Evolutionary conservation across 805 yeast genomes (phyloP), one percentile per base, ranked within the genome.

Genomic region (Ogataea henricii): DNA sequence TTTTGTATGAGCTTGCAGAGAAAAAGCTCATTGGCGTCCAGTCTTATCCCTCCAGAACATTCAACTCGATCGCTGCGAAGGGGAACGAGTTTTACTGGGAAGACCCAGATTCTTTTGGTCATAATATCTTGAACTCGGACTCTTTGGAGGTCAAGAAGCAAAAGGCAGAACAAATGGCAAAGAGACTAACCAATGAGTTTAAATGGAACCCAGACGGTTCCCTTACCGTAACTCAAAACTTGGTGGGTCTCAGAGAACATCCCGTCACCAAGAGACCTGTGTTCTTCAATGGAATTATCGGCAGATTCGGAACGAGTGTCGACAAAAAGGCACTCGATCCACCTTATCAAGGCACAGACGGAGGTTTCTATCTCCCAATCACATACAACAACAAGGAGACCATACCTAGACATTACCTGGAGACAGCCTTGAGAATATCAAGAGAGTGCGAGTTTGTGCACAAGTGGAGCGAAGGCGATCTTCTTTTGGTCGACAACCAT

Each of bases 401-500:
- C 1, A 57, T 63, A 26, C 48, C 52, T 3, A 27, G 12, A n/a
- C 49, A 49, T 1, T 54, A 46, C n/a, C 39, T 63, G 22, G 59
- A 60, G 18, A 46, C 38, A n/a, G 41, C 59, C 6, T 39, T 48
- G 6, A 52, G 56, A 3, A 13, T 62, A 2, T 56, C 60, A 13
- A 35, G 40, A 26, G 34, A 35, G 26, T 23, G 27, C 32, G 43
- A 37, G 16, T 68, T 58, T 35, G 44, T 45, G 9, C 69, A 66
- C 43, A 25, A 47, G 7, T 68, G 70, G 70, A 51, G 55, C 29
- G 58, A 57, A 44, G 70, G 70, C 10, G 72, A 67, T 53, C 48
- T 68, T 27, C 65, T 57, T 0, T 52, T 68, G 6, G 56, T 68
- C 13, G 68, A 68, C 48, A 68, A 68, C 43, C 60, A 63, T 40